Base-by-base conservation (phyloP, 805 yeast species). In the Barnettozyma wickerhamii region DNA sequence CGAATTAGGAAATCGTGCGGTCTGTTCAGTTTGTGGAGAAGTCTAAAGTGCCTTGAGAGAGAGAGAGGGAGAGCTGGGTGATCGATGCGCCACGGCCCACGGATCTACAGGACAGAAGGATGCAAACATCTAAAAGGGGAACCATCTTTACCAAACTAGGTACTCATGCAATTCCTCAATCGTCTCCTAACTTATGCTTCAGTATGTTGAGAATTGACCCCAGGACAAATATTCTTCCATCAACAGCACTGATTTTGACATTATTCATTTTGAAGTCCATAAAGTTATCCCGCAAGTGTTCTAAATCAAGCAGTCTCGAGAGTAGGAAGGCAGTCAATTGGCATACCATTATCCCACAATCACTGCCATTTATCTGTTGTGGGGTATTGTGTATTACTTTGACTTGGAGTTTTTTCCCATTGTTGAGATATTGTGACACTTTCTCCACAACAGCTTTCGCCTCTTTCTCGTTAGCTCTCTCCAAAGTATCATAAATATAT, bases 291-390 rank as follows among this genome's bases (percentile, higher is more conserved):
- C 55, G 51, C 21, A 54, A 30, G 21, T 46, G 28, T 10, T 52
- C 49, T 5, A 58, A 50, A 17, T 59, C 45, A 9, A 70, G 38
- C 23, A 70, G 37, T 31, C 69, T 52, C 6, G 62, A 50, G 13
- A 69, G 36, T 19, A 68, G 46, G 7, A 61, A 47, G 2, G 65
- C 64, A 38, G 73, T 61, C 10, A 65, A 54, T 10, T 67, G 67
- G 10, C 47, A 33, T 4, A 50, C 50, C 52, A 55, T 52, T 54
- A 49, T 55, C 58, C 87, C 87, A 57, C 87, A 80, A 56, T 80
- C 87, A 43, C 78, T 79, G 7, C 79, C 80, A 53, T 80, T 80
- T 12, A 67, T 62, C 57, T 80, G 87, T 47, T 80, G 86, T 27
- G 81, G 81, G 10, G 81, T 49, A 12, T 41, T 40, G 10, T 42